Conservation (phyloP, 257 asterid genomes). For the Lycium barbarum region DNA sequence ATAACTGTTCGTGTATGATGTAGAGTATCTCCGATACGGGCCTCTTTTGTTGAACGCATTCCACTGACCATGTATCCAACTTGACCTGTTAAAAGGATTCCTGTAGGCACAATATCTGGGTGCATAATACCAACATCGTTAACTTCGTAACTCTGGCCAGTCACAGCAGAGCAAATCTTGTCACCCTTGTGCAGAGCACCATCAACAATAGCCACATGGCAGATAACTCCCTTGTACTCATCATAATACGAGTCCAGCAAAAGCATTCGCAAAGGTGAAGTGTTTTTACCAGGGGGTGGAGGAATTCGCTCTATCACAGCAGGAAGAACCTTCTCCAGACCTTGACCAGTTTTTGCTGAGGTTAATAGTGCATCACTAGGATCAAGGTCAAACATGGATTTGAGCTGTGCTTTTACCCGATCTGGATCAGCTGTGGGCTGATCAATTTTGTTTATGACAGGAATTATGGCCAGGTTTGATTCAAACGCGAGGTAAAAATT, state of each 20-base stretch:
- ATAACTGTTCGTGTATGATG: slow-evolving; percentile 62
- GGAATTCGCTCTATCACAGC: slow-evolving; percentile 95
- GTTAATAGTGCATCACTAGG: slow-evolving; percentile 81
- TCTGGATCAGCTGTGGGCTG: slow-evolving; percentile 99
- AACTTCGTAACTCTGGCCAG: slow-evolving; percentile 89
- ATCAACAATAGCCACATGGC: slow-evolving; percentile 97
- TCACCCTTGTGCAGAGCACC: slow-evolving; percentile 92
- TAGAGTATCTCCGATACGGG: slow-evolving; percentile 97
- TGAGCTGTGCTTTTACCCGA: slow-evolving; percentile 87
- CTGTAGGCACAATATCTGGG: slow-evolving; percentile 91
- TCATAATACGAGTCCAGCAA: slow-evolving; percentile 95
- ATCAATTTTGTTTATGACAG: slow-evolving; percentile 93
- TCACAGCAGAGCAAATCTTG: slow-evolving; percentile 84
- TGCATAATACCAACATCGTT: slow-evolving; percentile 91
- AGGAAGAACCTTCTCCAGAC: slow-evolving; percentile 93
- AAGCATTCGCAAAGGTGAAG: slow-evolving; percentile 79
- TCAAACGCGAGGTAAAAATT: slow-evolving; percentile 96
- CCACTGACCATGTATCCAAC: slow-evolving; percentile 95
- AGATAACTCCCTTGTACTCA: slow-evolving; percentile 94
- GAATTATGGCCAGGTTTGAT: slow-evolving; percentile 78
- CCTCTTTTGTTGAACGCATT: slow-evolving; percentile 97
- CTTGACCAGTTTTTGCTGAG: slow-evolving; percentile 95
- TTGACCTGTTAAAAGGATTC: slow-evolving; percentile 89
- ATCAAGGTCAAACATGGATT: slow-evolving; percentile 93
- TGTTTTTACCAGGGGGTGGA: slow-evolving; percentile 77